These are phyloP conservation scores for Fagus crenata DNA, from an alignment of 306 rosid genomes.

Conservation along the genomic window DNA sequence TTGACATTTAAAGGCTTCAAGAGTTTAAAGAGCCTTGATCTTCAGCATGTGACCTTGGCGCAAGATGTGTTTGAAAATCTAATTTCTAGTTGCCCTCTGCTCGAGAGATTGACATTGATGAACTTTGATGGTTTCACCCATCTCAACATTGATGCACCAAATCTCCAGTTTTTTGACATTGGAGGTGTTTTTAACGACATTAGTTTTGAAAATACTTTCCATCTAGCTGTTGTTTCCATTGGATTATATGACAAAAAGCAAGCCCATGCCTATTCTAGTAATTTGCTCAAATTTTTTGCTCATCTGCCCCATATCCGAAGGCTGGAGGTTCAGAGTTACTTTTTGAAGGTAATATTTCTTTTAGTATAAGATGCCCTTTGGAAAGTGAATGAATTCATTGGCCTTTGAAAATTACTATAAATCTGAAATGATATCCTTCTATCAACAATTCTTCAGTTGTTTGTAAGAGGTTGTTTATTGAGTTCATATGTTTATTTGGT, in stretches of 20 bases:
- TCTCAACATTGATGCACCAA: conserved; percentile 54
- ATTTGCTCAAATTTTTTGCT: conserved; percentile 48
- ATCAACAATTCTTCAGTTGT: neutral
- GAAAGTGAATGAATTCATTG: neutral
- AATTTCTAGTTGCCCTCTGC: conserved; percentile 52
- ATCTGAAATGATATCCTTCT: neutral
- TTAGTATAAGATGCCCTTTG: neutral
- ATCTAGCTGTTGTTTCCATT: conserved; percentile 55
- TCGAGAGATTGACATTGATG: conserved; percentile 56
- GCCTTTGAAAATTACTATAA: neutral
- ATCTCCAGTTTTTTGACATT: conserved; percentile 54
- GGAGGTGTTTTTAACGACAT: conserved; percentile 59
- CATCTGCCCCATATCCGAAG: conserved; percentile 46
- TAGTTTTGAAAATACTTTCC: conserved; percentile 46
- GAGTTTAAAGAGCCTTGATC: conserved; percentile 65
- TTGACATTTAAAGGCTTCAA: conserved; percentile 49
- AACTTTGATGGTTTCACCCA: conserved; percentile 54
- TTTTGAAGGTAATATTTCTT: conserved; percentile 48
- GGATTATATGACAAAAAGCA: conserved; percentile 38
- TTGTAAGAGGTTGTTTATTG: neutral
- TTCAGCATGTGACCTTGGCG: conserved; percentile 61
- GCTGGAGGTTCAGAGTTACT: conserved; percentile 56
- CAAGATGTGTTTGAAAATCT: conserved; percentile 53
- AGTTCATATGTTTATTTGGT: neutral
- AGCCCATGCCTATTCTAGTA: conserved; percentile 36